These are phyloP conservation scores for Ampelomyces quisqualis DNA, from an alignment of 2,329 filamentous ascomycete species.

Conservation along the genomic window DNA sequence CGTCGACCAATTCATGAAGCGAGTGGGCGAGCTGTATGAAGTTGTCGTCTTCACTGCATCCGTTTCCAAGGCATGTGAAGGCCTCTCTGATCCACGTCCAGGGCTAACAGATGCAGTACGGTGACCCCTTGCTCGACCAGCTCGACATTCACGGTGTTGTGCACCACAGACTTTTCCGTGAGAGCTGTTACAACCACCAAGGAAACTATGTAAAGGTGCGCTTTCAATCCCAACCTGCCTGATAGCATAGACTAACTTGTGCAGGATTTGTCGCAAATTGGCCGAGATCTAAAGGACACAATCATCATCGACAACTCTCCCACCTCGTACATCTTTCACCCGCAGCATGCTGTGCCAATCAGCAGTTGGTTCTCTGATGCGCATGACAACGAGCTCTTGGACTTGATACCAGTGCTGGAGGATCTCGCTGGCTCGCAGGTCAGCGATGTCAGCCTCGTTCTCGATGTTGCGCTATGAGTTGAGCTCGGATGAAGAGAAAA, in stretches of 20 bases:
- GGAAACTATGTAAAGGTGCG: slow-evolving; percentile 92
- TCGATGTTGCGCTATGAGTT: slow-evolving; percentile 74
- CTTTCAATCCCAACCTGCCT: neutral
- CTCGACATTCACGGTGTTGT: slow-evolving; percentile 96
- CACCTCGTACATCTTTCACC: slow-evolving; percentile 99
- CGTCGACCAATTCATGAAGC: slow-evolving; percentile 98
- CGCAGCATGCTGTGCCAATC: slow-evolving; percentile 97
- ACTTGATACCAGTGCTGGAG: slow-evolving; percentile 96
- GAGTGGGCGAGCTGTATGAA: slow-evolving; percentile 95
- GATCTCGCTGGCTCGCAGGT: slow-evolving; percentile 88
- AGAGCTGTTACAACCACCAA: slow-evolving; percentile 99
- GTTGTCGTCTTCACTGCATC: slow-evolving; percentile 98
- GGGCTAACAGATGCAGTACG: slow-evolving; percentile 63
- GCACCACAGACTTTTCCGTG: slow-evolving; percentile 92
- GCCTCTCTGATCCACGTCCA: neutral
- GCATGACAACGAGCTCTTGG: slow-evolving; percentile 96
- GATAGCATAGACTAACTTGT: neutral
- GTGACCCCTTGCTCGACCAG: slow-evolving; percentile 92
- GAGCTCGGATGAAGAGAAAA: slow-evolving; percentile 15
- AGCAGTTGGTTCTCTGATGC: slow-evolving; percentile 99
- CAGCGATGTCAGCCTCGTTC: slow-evolving; percentile 92
- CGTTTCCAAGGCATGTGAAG: slow-evolving; percentile 77
- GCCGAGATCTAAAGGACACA: slow-evolving; percentile 91
- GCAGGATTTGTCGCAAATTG: slow-evolving; percentile 89
- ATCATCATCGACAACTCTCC: slow-evolving; percentile 99